Conservation (phyloP, 345 rosid genomes). For the Anacardium occidentale region DNA sequence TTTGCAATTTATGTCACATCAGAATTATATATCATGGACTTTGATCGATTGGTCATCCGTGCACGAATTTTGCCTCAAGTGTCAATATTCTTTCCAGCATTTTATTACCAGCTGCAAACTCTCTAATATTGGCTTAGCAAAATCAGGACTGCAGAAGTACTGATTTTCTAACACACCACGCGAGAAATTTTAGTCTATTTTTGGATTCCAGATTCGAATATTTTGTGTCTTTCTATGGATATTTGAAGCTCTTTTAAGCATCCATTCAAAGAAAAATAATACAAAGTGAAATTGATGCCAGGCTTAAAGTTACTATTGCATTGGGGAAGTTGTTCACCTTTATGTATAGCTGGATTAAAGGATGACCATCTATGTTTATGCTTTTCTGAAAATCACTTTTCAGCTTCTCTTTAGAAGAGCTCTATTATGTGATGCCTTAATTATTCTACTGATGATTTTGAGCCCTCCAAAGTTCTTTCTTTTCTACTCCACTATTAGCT, state of each 20-base stretch:
- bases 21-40: no score
- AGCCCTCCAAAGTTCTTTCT: slow-evolving; percentile 23
- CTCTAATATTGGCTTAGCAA: no score
- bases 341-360: background rate
- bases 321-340: no score
- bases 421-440: slow-evolving; percentile 13
- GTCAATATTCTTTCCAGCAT: background rate
- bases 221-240: background rate
- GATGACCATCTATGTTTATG: slow-evolving; percentile 26
- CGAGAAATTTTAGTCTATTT: no score
- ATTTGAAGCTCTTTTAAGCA: background rate
- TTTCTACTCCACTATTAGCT: slow-evolving; percentile 15
- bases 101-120: background rate
- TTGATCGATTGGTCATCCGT: no score
- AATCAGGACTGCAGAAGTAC: no score
- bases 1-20: no score
- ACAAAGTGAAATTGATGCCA: background rate
- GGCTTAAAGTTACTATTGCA: background rate
- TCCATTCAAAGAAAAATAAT: background rate
- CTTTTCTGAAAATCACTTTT: background rate
- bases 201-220: background rate
- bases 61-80: background rate
- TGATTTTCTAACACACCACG: no score
- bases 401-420: background rate
- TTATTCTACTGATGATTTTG: slow-evolving; percentile 1